Conservation (phyloP, 192 early-diverging fungal genomes). For the Umbelopsis vinacea region DNA sequence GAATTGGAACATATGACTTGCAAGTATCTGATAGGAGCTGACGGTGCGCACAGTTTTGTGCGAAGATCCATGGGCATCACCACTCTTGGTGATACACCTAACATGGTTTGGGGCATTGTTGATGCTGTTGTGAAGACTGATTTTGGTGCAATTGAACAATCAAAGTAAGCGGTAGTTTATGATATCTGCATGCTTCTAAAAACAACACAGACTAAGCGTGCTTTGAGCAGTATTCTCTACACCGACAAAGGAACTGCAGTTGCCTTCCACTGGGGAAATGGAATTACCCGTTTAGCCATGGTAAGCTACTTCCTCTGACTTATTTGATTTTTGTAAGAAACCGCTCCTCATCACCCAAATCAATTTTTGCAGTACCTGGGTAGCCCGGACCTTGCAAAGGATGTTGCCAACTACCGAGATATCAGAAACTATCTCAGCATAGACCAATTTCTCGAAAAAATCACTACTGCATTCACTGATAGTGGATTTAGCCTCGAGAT, state of each 20-base stretch:
- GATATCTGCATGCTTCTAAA: not conserved
- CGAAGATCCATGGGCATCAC: conserved; percentile 29
- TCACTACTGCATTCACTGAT: not conserved
- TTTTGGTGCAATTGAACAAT: not conserved
- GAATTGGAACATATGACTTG: conserved; percentile 9
- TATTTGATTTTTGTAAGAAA: no score
- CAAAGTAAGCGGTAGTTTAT: not conserved
- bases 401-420: conserved; percentile 18
- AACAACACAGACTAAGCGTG: not conserved
- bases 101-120: conserved; percentile 26
- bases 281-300: conserved; percentile 12
- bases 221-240: not conserved
- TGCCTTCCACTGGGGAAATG: conserved; percentile 15
- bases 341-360: no score
- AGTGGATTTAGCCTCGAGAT: conserved; percentile 10
- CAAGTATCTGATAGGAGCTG: conserved; percentile 36
- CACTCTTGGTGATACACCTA: conserved; percentile 24
- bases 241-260: conserved; percentile 5
- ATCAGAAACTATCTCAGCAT: conserved; percentile 21
- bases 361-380: not conserved
- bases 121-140: conserved; percentile 30
- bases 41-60: conserved; percentile 32
- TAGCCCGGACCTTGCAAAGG: conserved; percentile 1
- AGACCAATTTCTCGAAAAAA: conserved; percentile 7
- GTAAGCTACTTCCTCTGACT: not conserved